Evolutionary conservation across 495 filamentous ascomycete genomes (phyloP).

Genomic region (Hypoxylon lienhwacheense): DNA sequence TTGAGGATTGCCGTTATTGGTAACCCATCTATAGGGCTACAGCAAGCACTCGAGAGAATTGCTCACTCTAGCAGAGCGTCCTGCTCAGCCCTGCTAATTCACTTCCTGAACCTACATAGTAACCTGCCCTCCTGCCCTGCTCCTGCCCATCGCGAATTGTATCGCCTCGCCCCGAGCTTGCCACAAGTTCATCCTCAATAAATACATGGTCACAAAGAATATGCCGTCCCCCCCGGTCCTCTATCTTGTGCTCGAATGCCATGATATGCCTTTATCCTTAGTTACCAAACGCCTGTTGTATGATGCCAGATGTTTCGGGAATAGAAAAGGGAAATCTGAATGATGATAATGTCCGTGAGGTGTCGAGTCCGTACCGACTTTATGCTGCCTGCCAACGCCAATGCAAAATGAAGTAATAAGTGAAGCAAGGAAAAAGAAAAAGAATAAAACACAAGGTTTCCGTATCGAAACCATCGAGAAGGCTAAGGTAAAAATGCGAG

Average conservation of each 20-base stretch:
- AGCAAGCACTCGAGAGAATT: too few species aligned
- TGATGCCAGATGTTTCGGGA: constrained; percentile 27
- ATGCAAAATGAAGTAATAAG: too few species aligned
- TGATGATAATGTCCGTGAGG: constrained; percentile 27
- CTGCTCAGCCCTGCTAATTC: too few species aligned
- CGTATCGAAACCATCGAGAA: constrained; percentile 17
- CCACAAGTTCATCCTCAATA: constrained; percentile 1
- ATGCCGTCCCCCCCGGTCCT: neutral
- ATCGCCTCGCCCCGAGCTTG: neutral
- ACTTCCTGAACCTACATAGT: too few species aligned
- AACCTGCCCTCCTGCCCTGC: too few species aligned
- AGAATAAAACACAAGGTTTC: constrained; percentile 20
- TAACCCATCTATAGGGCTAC: too few species aligned
- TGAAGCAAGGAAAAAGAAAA: constrained; percentile 7
- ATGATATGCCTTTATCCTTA: neutral
- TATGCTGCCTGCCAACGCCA: constrained; percentile 36
- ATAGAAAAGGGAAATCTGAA: constrained; percentile 17
- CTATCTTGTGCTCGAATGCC: constrained; percentile 8
- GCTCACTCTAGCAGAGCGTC: too few species aligned
- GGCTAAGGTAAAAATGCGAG: neutral
- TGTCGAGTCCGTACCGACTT: constrained; percentile 35
- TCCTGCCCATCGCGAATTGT: neutral
- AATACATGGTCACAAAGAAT: constrained; percentile 1
- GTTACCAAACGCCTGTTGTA: constrained; percentile 37
- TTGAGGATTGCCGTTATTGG: too few species aligned